Percentiles rank a stretch among this genome's conserved stretches.
These are phyloP conservation scores for Diaporthe sp. DNA, from an alignment of 2,329 filamentous ascomycete genomes.

Conservation along the genomic window DNA sequence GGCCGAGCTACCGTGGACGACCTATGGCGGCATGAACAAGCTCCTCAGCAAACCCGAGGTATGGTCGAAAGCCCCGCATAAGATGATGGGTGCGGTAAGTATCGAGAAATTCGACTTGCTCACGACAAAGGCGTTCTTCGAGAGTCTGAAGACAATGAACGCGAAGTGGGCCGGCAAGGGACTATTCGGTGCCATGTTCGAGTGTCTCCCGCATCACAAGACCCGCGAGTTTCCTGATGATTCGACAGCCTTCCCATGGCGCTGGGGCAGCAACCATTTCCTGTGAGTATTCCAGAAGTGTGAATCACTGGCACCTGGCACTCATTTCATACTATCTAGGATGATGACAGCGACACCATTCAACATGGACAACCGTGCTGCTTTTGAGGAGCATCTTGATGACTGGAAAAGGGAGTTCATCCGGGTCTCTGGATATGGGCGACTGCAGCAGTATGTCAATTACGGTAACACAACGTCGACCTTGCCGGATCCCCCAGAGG, in stretches of 20 bases:
- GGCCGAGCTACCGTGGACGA: slow-evolving; percentile 17
- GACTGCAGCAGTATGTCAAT: slow-evolving; percentile 27
- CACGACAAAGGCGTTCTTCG: neutral
- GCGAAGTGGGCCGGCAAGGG: slow-evolving; percentile 27
- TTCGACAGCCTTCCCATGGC: slow-evolving; percentile 14
- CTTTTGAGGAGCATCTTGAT: neutral
- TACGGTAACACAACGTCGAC: slow-evolving; percentile 27
- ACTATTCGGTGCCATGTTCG: slow-evolving; percentile 20
- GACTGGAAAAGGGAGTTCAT: slow-evolving; percentile 12
- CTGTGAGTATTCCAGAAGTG: neutral
- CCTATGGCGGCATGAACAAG: slow-evolving; percentile 20
- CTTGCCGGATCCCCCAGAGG: slow-evolving; percentile 2
- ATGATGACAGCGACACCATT: slow-evolving; percentile 25
- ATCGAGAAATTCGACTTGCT: slow-evolving; percentile 1
- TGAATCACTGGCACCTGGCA: accelerated
- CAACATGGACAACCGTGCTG: neutral
- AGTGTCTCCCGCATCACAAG: neutral
- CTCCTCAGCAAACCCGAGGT: slow-evolving; percentile 18
- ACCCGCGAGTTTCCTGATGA: neutral
- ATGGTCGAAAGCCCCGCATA: neutral
- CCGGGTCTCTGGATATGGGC: neutral
- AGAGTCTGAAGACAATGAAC: slow-evolving; percentile 18
- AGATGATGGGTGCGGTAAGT: slow-evolving; percentile 25
- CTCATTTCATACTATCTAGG: neutral
- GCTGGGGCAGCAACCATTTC: slow-evolving; percentile 18